A percentile compares a stretch with the other conserved stretches of the same genome.
Evolutionary conservation across 495 filamentous ascomycete species (phyloP).

Genomic region (Tuber indicum): DNA sequence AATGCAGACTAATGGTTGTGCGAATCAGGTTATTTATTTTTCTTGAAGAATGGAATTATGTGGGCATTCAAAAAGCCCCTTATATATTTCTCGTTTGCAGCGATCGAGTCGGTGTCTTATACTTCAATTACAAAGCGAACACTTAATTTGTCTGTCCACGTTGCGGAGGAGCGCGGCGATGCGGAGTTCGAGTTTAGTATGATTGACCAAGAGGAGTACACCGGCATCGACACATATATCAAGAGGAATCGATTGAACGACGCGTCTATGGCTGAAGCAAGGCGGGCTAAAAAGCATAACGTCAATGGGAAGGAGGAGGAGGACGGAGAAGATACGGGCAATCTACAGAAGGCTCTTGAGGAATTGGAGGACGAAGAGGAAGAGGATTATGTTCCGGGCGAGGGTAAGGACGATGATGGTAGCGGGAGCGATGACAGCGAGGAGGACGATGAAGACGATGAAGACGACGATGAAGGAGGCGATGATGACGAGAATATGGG

Average conservation of each 20-base stretch:
- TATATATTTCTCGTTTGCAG: slow-evolving; percentile 71
- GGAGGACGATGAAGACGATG: slow-evolving; percentile 46
- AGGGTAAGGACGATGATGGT: slow-evolving; percentile 66
- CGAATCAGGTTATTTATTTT: slow-evolving; percentile 73
- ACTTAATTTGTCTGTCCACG: slow-evolving; percentile 80
- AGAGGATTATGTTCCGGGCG: slow-evolving; percentile 82
- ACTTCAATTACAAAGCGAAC: slow-evolving; percentile 85
- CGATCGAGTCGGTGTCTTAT: slow-evolving; percentile 75
- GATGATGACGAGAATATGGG: slow-evolving; percentile 48
- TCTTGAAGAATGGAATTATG: slow-evolving; percentile 76
- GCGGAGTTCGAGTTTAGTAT: slow-evolving; percentile 78
- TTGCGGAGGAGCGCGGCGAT: slow-evolving; percentile 42
- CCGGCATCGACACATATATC: slow-evolving; percentile 78
- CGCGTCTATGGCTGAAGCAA: slow-evolving; percentile 78
- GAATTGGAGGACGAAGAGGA: slow-evolving; percentile 77
- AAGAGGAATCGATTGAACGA: slow-evolving; percentile 77
- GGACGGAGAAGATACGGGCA: slow-evolving; percentile 48
- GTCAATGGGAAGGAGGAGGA: slow-evolving; percentile 57
- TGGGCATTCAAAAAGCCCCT: slow-evolving; percentile 96
- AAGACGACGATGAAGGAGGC: slow-evolving; percentile 50
- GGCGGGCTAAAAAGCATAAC: slow-evolving; percentile 71
- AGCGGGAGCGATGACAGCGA: slow-evolving; percentile 49
- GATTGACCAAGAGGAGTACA: slow-evolving; percentile 78
- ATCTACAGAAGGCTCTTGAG: slow-evolving; percentile 64
- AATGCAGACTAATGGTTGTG: slow-evolving; percentile 5